phyloP scores from a whole-genome alignment of 148 eudicot species.

The Dianthus caryophyllus region DNA sequence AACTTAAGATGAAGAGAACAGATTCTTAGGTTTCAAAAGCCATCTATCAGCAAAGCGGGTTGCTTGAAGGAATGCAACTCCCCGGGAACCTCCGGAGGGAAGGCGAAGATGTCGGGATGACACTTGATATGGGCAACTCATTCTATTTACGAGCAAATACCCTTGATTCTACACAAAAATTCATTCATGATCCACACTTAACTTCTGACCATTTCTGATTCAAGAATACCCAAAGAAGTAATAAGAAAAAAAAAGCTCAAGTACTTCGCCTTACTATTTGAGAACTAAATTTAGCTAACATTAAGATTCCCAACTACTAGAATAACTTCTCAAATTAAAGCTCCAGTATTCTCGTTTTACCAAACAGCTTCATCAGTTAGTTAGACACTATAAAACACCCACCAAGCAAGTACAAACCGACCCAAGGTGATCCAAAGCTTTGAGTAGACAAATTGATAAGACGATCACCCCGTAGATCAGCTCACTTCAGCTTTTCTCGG shows the following conservation, averaged over 20 bases:
- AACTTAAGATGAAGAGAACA: no score
- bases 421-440: neutral
- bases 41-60: no score
- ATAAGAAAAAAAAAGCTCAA: neutral
- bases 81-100: no score
- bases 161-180: no score
- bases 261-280: neutral
- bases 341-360: neutral
- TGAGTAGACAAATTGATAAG: neutral
- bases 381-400: neutral
- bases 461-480: neutral
- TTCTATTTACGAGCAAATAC: no score
- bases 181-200: no score
- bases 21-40: no score
- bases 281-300: neutral
- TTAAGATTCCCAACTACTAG: neutral
- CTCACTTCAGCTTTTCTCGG: no score
- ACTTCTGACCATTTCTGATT: neutral
- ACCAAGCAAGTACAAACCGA: neutral
- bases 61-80: no score
- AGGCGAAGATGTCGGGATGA: no score
- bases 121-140: no score
- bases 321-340: neutral
- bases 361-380: neutral
- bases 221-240: neutral